Evolutionary conservation across 495 filamentous ascomycete species (phyloP).

Genomic region (Arthonia radiata): DNA sequence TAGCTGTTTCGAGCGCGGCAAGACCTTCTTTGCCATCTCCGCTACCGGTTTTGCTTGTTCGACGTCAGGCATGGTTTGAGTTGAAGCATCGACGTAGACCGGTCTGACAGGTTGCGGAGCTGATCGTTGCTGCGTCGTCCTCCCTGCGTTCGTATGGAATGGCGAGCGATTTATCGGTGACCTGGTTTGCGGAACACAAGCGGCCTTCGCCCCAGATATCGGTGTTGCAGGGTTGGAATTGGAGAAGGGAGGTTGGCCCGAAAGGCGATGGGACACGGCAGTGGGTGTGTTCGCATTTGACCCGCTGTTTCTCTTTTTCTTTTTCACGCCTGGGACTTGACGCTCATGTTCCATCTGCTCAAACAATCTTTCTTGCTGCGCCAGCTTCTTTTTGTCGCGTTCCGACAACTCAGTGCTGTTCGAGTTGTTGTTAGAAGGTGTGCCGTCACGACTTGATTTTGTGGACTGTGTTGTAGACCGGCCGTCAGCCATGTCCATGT

Average conservation of each 20-base stretch:
- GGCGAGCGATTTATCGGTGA: too few relatives aligned
- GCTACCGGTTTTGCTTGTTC: constrained; percentile 7
- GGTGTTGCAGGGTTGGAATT: too few relatives aligned
- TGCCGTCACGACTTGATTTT: constrained; percentile 59
- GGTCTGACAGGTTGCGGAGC: too few relatives aligned
- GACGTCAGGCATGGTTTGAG: constrained; percentile 25
- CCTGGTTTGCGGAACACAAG: too few relatives aligned
- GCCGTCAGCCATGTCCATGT: too few relatives aligned
- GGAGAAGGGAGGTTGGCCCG: too few relatives aligned
- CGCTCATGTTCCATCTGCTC: constrained; percentile 37
- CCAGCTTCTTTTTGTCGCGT: constrained; percentile 69
- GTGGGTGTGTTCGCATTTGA: constrained; percentile 18
- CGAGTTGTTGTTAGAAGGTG: constrained; percentile 35
- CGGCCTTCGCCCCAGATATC: too few relatives aligned
- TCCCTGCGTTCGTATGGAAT: too few relatives aligned
- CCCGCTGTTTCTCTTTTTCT: constrained; percentile 36
- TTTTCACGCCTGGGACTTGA: constrained; percentile 23
- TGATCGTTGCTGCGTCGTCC: too few relatives aligned
- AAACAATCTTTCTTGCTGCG: constrained; percentile 56
- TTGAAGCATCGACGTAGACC: constrained; percentile 18
- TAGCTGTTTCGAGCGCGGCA: constrained; percentile 22
- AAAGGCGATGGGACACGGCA: too few relatives aligned
- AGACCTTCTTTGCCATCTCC: constrained; percentile 16
- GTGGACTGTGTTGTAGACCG: constrained; percentile 51
- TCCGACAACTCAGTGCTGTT: constrained; percentile 46